Conservation (phyloP, 2,329 filamentous ascomycete genomes). For the Drechslerella dactyloides region DNA sequence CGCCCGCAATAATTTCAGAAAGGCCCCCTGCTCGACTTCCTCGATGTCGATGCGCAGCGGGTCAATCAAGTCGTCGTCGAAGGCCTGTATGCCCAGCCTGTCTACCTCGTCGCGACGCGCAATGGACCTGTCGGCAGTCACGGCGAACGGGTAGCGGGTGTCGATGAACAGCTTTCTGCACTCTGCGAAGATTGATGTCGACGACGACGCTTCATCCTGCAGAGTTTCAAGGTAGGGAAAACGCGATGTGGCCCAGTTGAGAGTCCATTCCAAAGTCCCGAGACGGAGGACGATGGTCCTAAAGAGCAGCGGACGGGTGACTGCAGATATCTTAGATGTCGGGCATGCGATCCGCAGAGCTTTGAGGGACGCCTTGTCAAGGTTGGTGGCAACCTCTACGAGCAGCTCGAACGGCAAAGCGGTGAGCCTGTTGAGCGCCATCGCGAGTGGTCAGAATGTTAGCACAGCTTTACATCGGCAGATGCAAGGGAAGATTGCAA, state of each 20-base stretch:
- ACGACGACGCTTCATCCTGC: not conserved
- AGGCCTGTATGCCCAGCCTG: not conserved
- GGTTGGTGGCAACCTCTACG: constrained; percentile 27
- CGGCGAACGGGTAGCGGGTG: constrained; percentile 39
- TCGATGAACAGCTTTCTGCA: constrained; percentile 31
- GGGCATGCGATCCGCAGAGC: constrained; percentile 28
- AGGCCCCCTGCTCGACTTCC: constrained; percentile 8
- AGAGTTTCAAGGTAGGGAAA: constrained; percentile 23
- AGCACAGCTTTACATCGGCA: not conserved
- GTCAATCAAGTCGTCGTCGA: constrained; percentile 18
- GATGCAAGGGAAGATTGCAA: not conserved
- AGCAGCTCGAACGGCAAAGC: constrained; percentile 37
- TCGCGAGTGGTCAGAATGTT: not conserved
- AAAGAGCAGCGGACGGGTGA: constrained; percentile 28
- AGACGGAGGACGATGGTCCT: constrained; percentile 30
- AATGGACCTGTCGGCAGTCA: constrained; percentile 13
- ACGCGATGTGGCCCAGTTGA: constrained; percentile 19
- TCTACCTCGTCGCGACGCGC: not conserved
- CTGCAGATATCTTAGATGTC: constrained; percentile 21
- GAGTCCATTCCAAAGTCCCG: constrained; percentile 36
- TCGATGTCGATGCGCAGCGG: constrained; percentile 3
- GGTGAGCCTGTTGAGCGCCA: constrained; percentile 7
- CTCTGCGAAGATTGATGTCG: not conserved
- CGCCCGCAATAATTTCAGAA: constrained; percentile 22
- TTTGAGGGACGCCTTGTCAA: constrained; percentile 40